Percentiles rank a stretch among this genome's conserved stretches.
Conservation (phyloP, 225 moss, liverwort and hornwort genomes). For the Climacium dendroides region DNA sequence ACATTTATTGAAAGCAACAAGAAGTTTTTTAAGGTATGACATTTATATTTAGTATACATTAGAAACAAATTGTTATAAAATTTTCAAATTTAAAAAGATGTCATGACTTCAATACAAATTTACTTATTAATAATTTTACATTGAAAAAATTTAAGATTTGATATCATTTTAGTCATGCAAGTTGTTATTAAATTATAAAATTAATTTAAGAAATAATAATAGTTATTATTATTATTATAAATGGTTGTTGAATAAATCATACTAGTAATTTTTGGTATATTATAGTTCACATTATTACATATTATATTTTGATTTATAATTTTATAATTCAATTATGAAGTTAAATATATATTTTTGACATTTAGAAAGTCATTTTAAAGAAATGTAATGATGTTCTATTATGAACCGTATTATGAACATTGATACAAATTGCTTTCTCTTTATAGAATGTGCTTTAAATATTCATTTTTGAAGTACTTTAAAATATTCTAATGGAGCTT, state of each 20-base stretch:
- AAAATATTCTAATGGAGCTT: no score
- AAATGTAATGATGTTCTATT: neutral
- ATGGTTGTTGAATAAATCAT: neutral
- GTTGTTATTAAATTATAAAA: neutral
- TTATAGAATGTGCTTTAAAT: neutral
- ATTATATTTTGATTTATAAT: neutral
- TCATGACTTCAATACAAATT: neutral
- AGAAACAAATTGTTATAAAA: rapidly evolving
- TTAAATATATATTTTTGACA: neutral
- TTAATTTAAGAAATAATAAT: no score
- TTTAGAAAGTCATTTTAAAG: no score
- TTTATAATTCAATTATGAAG: neutral
- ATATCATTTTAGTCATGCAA: no score
- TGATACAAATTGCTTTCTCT: neutral
- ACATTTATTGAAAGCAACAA: neutral
- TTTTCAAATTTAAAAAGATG: neutral
- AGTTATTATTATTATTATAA: neutral
- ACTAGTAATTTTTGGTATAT: no score
- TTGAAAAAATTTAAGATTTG: neutral
- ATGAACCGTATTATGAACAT: neutral
- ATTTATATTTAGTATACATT: neutral
- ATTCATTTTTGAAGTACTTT: neutral
- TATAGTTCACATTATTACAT: neutral
- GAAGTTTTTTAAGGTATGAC: neutral
- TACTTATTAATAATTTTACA: no score